Conservation (phyloP, 768 basidiomycete genomes). For the Leccinum disarticulatum region DNA sequence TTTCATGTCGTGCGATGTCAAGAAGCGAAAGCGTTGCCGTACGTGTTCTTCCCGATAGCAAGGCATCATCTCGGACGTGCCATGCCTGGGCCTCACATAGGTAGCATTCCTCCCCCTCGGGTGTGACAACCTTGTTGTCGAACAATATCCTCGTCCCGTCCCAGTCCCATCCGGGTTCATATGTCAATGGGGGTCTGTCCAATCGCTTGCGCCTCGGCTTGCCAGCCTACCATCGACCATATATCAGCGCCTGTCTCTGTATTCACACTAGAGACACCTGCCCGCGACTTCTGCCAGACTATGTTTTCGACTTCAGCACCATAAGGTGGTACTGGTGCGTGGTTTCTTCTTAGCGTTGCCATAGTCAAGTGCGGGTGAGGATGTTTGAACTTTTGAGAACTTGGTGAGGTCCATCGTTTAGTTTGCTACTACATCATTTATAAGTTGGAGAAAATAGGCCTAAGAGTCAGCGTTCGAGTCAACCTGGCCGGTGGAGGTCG, state of each 20-base stretch:
- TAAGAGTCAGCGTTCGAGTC: slow-evolving; percentile 9
- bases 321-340: slow-evolving; percentile 7
- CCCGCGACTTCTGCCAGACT: slow-evolving; percentile 16
- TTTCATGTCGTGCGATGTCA: slow-evolving; percentile 9
- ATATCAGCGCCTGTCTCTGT: not conserved
- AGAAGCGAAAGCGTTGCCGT: slow-evolving; percentile 5
- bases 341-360: slow-evolving; percentile 22
- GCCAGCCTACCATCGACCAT: slow-evolving; percentile 6
- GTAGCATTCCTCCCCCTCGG: not conserved
- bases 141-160: slow-evolving; percentile 17
- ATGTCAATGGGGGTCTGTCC: slow-evolving; percentile 11
- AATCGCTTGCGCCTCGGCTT: slow-evolving; percentile 14
- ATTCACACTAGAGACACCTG: not conserved
- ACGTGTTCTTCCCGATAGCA: not conserved
- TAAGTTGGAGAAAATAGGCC: not conserved
- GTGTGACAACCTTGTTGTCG: not conserved
- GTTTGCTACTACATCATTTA: slow-evolving; percentile 8
- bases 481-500: not conserved
- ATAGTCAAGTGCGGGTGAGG: slow-evolving; percentile 3
- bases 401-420: not conserved
- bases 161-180: slow-evolving; percentile 28
- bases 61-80: not conserved
- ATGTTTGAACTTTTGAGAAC: not conserved
- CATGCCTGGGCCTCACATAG: not conserved
- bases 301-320: slow-evolving; percentile 4